phyloP scores from a whole-genome alignment of 129 eudicot genomes.

The Deinandra increscens region DNA sequence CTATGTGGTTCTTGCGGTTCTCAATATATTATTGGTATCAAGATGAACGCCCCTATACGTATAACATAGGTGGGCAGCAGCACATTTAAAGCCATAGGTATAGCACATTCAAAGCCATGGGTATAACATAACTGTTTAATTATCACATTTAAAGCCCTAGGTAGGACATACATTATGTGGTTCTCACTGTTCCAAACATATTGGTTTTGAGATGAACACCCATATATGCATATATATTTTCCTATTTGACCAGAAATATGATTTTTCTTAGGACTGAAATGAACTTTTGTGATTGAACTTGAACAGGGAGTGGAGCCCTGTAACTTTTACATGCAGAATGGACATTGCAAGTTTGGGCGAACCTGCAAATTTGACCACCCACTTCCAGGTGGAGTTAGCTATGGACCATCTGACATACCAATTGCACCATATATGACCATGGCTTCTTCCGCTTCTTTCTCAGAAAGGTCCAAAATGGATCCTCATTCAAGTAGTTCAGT shows the following conservation, averaged over 20 bases:
- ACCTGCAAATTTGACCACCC: conserved; percentile 96
- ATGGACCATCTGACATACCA: conserved; percentile 63
- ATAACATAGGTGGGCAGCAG: background rate
- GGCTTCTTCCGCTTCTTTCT: conserved; percentile 42
- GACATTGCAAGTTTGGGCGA: conserved; percentile 82
- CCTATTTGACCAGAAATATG: conserved; percentile 8
- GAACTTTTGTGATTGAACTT: conserved; percentile 20
- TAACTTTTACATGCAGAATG: conserved; percentile 76
- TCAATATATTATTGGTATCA: too few species aligned
- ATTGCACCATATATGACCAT: conserved; percentile 52
- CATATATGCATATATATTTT: background rate
- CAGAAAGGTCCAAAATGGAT: conserved; percentile 55
- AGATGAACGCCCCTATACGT: too few species aligned
- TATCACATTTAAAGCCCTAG: too few species aligned
- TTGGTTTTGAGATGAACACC: too few species aligned
- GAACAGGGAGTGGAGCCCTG: conserved; percentile 92
- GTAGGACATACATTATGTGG: too few species aligned
- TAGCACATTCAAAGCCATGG: too few species aligned
- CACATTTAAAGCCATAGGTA: too few species aligned
- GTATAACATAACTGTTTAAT: too few species aligned
- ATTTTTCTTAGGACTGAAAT: background rate
- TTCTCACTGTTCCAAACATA: too few species aligned
- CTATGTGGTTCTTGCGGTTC: too few species aligned
- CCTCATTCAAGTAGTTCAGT: conserved; percentile 42
- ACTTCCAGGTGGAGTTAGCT: conserved; percentile 39